These are phyloP conservation scores for Paramecium pentaurelia DNA, from an alignment of 73 alveolate genomes.

Conservation along the genomic window DNA sequence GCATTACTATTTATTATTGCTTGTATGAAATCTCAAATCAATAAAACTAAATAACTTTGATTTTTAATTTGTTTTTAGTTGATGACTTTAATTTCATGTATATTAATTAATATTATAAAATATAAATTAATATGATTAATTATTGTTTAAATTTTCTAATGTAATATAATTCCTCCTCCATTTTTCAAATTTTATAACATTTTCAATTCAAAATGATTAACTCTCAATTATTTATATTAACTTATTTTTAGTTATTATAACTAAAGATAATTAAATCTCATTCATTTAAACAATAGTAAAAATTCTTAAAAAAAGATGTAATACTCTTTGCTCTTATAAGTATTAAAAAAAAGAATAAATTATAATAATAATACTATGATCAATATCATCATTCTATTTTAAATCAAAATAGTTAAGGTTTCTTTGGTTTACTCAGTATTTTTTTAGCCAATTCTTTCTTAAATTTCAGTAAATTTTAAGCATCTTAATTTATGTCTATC, in stretches of 20 bases:
- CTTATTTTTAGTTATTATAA: not conserved
- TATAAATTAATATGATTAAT: not conserved
- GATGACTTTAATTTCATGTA: not conserved
- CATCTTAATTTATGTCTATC: not conserved
- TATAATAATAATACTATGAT: not conserved
- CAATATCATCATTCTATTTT: not conserved
- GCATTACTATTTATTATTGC: not conserved
- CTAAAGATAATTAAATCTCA: not conserved
- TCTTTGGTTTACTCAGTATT: not conserved
- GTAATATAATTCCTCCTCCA: not conserved
- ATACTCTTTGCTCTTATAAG: not conserved
- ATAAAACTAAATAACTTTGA: slow-evolving; percentile 4
- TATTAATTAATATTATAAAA: not conserved
- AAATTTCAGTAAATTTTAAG: not conserved
- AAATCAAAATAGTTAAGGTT: not conserved
- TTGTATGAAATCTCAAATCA: slow-evolving; percentile 14
- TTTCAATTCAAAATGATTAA: not conserved
- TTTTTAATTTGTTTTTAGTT: not conserved
- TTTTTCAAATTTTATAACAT: not conserved
- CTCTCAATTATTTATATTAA: not conserved
- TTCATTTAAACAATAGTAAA: not conserved
- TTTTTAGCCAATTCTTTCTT: not conserved
- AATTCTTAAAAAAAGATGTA: not conserved
- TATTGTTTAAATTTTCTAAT: not conserved
- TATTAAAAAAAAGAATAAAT: not conserved